Base-by-base conservation (phyloP, 2,329 filamentous ascomycete species). In the Aureobasidium melanogenum region DNA sequence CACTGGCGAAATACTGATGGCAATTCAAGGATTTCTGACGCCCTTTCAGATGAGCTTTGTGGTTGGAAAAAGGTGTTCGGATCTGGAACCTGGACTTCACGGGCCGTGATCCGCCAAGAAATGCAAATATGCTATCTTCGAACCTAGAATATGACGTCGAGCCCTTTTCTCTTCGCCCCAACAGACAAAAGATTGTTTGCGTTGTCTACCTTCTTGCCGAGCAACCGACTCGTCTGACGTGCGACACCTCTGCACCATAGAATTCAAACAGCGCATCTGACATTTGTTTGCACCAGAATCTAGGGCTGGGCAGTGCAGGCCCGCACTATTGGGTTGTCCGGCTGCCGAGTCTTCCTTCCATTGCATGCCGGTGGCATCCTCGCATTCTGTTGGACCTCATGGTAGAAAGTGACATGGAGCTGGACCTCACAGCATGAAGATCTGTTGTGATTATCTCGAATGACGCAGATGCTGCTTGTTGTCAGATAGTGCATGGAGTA, bases 151-250 rank as follows among this genome's bases (percentile, higher is more conserved):
- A n/a, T 58, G 54, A 58, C 30, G 54, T 46, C 54, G 41, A 10
- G 4, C 10, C 5, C 24, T 26, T 43, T 17, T 38, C 43, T 24
- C 54, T 28, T 57, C 28, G 41, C 41, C 54, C 54, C 54, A 58
- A 58, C 54, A 30, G n/a, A 38, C 26, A 26, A 36, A 56, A 22
- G 28, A 47, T 47, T 58, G 19, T 38, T 47, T 47, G 32, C 54
- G n/a, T 46, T 56, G 39, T 56, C 30, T 39, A 58, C 41, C 43
- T 32, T 47, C 41, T 56, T 58, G 54, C 54, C 54, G 54, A 47
- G 54, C 54, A 47, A 58, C 54, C 54, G 54, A 46, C 38, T 26
- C 22, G 28, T 58, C 39, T 58, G 54, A 46, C 54, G 39, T 58
- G 28, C 52, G 19, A 34, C 38, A 26, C 52, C n/a, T 57, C 39